Conservation (phyloP, 83 land plant genomes). For the Diphasiastrum complanatum region DNA sequence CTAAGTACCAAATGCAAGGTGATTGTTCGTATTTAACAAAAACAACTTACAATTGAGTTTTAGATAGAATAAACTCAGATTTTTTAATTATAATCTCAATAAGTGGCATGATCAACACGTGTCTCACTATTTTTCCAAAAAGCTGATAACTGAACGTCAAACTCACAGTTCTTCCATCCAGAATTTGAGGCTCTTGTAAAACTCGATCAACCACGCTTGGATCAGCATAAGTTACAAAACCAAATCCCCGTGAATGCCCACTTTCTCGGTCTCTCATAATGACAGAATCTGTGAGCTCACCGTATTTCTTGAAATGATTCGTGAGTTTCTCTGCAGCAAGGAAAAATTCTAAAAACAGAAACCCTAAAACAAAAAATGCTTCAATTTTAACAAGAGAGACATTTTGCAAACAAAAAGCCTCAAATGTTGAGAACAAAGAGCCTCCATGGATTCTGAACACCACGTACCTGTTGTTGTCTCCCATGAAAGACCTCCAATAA, state of each 20-base stretch:
- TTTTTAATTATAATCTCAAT: too few relatives aligned
- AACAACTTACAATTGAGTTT: too few relatives aligned
- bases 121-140: too few relatives aligned
- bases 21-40: too few relatives aligned
- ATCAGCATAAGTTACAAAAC: constrained; percentile 86
- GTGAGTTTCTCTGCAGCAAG: constrained; percentile 38
- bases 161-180: constrained; percentile 84
- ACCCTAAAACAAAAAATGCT: not conserved
- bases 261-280: constrained; percentile 83
- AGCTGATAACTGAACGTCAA: too few relatives aligned
- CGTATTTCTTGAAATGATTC: constrained; percentile 80
- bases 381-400: not conserved
- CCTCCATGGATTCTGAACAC: too few relatives aligned
- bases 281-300: constrained; percentile 85
- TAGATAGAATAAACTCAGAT: too few relatives aligned
- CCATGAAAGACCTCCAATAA: constrained; percentile 81
- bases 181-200: constrained; percentile 69
- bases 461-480: constrained; percentile 65
- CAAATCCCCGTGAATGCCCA: constrained; percentile 83
- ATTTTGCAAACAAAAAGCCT: not conserved
- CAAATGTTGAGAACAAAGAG: too few relatives aligned
- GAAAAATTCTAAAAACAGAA: not conserved
- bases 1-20: too few relatives aligned
- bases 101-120: too few relatives aligned
- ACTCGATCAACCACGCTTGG: constrained; percentile 77